A percentile compares a stretch with the other conserved stretches of the same genome.
phyloP scores from a whole-genome alignment of 148 eudicot species.

The Nyssa sinensis region DNA sequence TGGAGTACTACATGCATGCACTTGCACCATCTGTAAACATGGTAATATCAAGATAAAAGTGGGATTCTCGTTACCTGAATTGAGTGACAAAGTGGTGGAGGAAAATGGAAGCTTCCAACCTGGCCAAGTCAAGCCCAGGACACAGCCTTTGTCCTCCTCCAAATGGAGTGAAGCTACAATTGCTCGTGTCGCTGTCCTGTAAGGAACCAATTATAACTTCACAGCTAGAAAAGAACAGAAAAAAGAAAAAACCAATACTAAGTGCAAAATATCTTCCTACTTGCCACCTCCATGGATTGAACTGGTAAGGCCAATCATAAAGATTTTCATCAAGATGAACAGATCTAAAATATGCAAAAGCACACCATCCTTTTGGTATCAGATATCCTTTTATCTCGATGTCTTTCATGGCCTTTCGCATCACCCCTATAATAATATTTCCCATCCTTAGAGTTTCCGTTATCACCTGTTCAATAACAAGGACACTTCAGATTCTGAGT shows the following conservation, averaged over 20 bases:
- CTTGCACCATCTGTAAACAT: too few species aligned
- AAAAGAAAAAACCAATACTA: background rate
- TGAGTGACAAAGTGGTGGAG: constrained; percentile 82
- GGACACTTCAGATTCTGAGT: too few species aligned
- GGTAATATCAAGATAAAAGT: too few species aligned
- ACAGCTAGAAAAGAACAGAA: background rate
- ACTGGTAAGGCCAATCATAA: constrained; percentile 56
- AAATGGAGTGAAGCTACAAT: constrained; percentile 76
- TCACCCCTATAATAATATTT: constrained; percentile 73
- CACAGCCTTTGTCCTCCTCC: constrained; percentile 97
- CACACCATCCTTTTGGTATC: constrained; percentile 94
- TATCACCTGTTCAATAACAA: constrained; percentile 56
- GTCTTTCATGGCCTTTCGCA: constrained; percentile 85
- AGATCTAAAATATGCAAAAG: constrained; percentile 71
- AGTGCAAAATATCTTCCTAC: constrained; percentile 40
- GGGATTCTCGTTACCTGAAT: constrained; percentile 47
- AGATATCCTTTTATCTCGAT: constrained; percentile 74
- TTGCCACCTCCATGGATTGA: constrained; percentile 96
- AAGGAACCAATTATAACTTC: background rate
- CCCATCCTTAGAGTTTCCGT: constrained; percentile 85
- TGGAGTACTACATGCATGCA: too few species aligned
- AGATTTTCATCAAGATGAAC: constrained; percentile 68
- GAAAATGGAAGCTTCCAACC: constrained; percentile 84
- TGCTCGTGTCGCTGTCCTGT: constrained; percentile 60
- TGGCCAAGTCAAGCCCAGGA: constrained; percentile 89